phyloP scores from a whole-genome alignment of 1,284 basidiomycete species.

The Irpex sp. region DNA sequence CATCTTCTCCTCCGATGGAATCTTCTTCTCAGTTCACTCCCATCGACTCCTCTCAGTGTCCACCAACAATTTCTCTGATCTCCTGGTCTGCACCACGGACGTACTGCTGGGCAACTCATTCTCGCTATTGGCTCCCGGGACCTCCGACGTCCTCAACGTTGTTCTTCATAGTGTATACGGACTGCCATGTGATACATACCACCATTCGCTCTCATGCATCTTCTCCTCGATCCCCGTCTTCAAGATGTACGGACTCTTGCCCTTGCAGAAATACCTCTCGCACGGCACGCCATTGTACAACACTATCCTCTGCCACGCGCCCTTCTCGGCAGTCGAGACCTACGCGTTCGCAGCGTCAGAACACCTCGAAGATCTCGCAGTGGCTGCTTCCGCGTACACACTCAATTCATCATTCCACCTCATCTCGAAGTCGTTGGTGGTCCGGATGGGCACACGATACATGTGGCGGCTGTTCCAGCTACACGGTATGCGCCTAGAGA shows the following conservation, averaged over 20 bases:
- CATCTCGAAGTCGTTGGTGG: constrained; percentile 31
- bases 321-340: constrained; percentile 27
- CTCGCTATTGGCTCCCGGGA: too few species aligned
- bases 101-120: too few species aligned
- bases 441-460: constrained; percentile 35
- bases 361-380: constrained; percentile 31
- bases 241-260: constrained; percentile 27
- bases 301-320: constrained; percentile 28
- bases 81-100: too few species aligned
- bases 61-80: too few species aligned
- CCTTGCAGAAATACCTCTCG: constrained; percentile 16
- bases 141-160: constrained; percentile 29
- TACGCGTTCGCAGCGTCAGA: constrained; percentile 34
- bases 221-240: constrained; percentile 24
- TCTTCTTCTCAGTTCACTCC: too few species aligned
- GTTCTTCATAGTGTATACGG: constrained; percentile 33
- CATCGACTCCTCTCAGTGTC: too few species aligned
- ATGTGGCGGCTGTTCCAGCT: too few species aligned
- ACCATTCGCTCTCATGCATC: constrained; percentile 24
- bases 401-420: constrained; percentile 28
- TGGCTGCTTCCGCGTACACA: constrained; percentile 31
- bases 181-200: constrained; percentile 26
- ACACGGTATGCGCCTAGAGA: too few species aligned
- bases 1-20: too few species aligned
- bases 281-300: constrained; percentile 24